Conservation (phyloP, 228 moss, liverwort and hornwort species). For the Sphagnum magellanicum region DNA sequence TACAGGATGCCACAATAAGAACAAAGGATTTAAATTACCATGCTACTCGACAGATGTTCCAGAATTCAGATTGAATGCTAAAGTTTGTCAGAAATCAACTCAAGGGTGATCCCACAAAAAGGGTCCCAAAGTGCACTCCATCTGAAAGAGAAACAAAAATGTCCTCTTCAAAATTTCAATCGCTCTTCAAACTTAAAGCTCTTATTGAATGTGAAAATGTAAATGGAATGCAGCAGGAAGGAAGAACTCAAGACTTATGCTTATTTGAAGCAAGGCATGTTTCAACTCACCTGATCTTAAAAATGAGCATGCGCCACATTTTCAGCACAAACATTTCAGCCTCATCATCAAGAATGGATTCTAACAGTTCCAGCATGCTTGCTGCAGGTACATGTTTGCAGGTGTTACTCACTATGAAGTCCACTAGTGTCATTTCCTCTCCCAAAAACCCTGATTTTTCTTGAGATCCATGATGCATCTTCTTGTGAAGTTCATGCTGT, state of each 20-base stretch:
- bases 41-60: too few species aligned
- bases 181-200: too few species aligned
- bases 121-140: too few species aligned
- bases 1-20: too few species aligned
- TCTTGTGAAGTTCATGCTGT: slow-evolving; percentile 93
- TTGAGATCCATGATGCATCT: slow-evolving; percentile 94
- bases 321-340: slow-evolving; percentile 96
- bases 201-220: neutral
- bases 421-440: slow-evolving; percentile 82
- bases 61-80: too few species aligned
- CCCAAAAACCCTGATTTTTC: slow-evolving; percentile 96
- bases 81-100: too few species aligned
- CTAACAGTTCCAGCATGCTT: slow-evolving; percentile 78
- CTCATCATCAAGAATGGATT: slow-evolving; percentile 88
- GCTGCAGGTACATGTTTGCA: slow-evolving; percentile 84
- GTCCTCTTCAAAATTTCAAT: too few species aligned
- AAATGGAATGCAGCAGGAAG: neutral
- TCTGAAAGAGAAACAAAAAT: too few species aligned
- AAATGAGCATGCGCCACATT: slow-evolving; percentile 99
- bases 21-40: too few species aligned
- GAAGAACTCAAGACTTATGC: slow-evolving; percentile 25
- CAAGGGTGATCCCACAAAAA: too few species aligned
- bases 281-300: slow-evolving; percentile 90
- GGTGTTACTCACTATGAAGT: slow-evolving; percentile 93
- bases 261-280: slow-evolving; percentile 76